Percentiles rank a stretch among this genome's conserved stretches.
These are phyloP conservation scores for Paratinospora sagittata DNA, from an alignment of 164 flowering plant species.

Conservation along the genomic window DNA sequence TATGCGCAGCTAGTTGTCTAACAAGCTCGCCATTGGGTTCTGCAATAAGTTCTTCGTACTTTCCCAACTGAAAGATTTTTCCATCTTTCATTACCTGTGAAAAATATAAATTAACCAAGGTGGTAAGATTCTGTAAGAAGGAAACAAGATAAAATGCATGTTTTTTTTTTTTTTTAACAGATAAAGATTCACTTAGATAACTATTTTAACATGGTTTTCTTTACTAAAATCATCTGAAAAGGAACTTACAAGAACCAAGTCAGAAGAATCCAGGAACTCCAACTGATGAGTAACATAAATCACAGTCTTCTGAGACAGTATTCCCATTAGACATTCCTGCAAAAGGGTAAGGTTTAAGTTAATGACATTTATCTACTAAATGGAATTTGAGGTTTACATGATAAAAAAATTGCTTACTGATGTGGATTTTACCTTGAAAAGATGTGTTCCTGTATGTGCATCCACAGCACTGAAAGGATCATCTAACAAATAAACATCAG, in stretches of 20 bases:
- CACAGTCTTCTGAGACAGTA: conserved; percentile 57
- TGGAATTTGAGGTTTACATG: not conserved
- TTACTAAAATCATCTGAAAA: not conserved
- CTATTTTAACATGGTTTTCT: not conserved
- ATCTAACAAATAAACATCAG: conserved; percentile 72
- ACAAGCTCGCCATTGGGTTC: conserved; percentile 51
- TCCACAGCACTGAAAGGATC: conserved; percentile 94
- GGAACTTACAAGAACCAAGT: conserved; percentile 59
- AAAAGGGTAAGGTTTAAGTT: conserved; percentile 2
- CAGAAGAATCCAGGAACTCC: conserved; percentile 72
- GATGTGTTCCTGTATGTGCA: conserved; percentile 78
- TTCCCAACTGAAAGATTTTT: conserved; percentile 58
- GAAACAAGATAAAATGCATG: not conserved
- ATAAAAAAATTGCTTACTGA: not conserved
- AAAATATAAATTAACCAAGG: not conserved
- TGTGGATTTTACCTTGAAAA: conserved; percentile 49
- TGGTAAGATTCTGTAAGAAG: not conserved
- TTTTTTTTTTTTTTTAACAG: not conserved
- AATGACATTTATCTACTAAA: not conserved
- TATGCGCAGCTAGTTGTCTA: conserved; percentile 55
- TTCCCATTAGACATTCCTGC: conserved; percentile 64
- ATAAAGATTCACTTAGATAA: not conserved
- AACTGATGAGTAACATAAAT: conserved; percentile 78
- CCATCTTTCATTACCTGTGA: conserved; percentile 80
- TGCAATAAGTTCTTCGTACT: conserved; percentile 50